A percentile compares a stretch with the other conserved stretches of the same genome.
Evolutionary conservation across 768 basidiomycete species (phyloP).

Genomic region (Tricholoma matsutake): DNA sequence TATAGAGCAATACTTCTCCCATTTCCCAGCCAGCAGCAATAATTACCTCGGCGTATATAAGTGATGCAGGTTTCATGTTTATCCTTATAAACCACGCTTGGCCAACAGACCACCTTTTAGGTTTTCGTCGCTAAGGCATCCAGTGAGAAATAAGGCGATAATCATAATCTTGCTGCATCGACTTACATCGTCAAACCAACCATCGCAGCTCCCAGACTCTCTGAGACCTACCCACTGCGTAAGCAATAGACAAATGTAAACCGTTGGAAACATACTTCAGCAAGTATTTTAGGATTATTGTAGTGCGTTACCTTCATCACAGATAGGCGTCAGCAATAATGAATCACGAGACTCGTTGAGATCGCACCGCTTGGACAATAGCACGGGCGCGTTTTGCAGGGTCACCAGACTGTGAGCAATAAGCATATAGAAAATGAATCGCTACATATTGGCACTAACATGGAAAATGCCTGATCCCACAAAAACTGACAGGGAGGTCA

Average conservation of each 20-base stretch:
- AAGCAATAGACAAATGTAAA: constrained; percentile 6
- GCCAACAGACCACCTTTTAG: constrained; percentile 72
- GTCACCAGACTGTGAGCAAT: constrained; percentile 67
- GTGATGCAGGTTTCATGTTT: too few relatives aligned
- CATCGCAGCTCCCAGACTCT: constrained; percentile 89
- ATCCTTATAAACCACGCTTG: constrained; percentile 56
- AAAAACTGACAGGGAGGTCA: constrained; percentile 59
- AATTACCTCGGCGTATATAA: neutral
- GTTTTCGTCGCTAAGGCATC: constrained; percentile 48
- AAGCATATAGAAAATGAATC: neutral
- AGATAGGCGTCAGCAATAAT: neutral
- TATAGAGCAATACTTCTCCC: neutral
- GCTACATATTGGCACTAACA: constrained; percentile 41
- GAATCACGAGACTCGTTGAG: neutral
- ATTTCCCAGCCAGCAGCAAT: neutral
- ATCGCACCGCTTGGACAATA: constrained; percentile 87
- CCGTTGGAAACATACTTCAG: constrained; percentile 54
- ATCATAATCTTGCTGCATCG: neutral
- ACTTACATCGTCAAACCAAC: constrained; percentile 86
- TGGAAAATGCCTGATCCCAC: constrained; percentile 98
- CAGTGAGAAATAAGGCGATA: neutral
- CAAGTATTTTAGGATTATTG: constrained; percentile 90
- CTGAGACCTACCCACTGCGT: constrained; percentile 52
- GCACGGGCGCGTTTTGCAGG: constrained; percentile 92
- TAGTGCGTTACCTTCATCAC: constrained; percentile 78